A percentile compares a stretch with the other conserved stretches of the same genome.
Conservation (phyloP, 371 early-diverging fungal genomes). For the Chytridium lagenaria region DNA sequence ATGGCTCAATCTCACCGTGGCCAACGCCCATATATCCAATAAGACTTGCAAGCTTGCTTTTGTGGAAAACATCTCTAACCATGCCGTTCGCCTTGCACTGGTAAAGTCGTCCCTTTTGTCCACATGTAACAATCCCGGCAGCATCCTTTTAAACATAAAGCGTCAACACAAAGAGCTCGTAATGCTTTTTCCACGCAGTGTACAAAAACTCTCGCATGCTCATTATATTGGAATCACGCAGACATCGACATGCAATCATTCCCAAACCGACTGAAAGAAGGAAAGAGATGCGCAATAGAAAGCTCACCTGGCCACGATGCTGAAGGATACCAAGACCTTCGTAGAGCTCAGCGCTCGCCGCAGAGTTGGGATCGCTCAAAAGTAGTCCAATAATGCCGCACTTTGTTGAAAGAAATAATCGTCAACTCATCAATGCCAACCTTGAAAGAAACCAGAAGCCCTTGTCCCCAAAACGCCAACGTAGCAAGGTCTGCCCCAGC, state of each 20-base stretch:
- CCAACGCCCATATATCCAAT: constrained; percentile 91
- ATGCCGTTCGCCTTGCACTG: constrained; percentile 98
- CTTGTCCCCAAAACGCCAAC: no score
- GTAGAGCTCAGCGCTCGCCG: constrained; percentile 83
- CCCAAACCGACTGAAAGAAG: no score
- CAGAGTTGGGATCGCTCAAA: constrained; percentile 71
- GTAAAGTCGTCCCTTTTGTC: constrained; percentile 90
- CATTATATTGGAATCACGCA: no score
- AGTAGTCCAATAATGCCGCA: constrained; percentile 92
- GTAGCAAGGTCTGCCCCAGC: no score
- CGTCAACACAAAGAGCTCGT: no score
- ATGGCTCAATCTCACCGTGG: constrained; percentile 77
- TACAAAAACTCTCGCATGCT: no score
- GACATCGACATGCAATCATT: no score
- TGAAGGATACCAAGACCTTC: constrained; percentile 93
- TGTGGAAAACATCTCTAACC: constrained; percentile 94
- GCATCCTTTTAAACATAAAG: constrained; percentile 86
- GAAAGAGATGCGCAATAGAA: neutral
- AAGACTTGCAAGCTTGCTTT: constrained; percentile 74
- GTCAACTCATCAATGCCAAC: no score
- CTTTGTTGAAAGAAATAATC: constrained; percentile 51
- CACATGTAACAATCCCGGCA: constrained; percentile 98
- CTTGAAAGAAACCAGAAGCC: no score
- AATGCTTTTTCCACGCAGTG: no score
- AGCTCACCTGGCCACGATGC: constrained; percentile 95